Percentiles rank a stretch among this genome's conserved stretches.
Evolutionary conservation across 805 yeast species (phyloP).

Genomic region (Brettanomyces anomalus): DNA sequence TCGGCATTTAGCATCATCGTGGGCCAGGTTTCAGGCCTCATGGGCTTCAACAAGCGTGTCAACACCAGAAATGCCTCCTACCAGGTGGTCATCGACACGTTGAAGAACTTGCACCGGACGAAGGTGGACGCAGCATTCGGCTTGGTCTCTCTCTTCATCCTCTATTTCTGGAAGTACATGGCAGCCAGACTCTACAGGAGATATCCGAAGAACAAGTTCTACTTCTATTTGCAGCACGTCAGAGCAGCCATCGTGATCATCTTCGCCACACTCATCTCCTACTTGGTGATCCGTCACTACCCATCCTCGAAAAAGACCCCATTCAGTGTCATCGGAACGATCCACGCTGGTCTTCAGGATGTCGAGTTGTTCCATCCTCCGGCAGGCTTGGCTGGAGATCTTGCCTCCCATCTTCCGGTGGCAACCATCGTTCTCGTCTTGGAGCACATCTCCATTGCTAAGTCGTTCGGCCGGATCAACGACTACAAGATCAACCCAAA

Average conservation of each 20-base stretch:
- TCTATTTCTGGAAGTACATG: slow-evolving; percentile 61
- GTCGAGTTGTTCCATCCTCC: slow-evolving; percentile 69
- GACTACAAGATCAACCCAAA: slow-evolving; percentile 88
- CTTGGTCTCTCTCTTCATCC: slow-evolving; percentile 58
- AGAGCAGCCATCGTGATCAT: slow-evolving; percentile 78
- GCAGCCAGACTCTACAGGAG: slow-evolving; percentile 54
- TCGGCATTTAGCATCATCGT: slow-evolving; percentile 75
- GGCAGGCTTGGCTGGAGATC: slow-evolving; percentile 41
- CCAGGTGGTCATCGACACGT: slow-evolving; percentile 56
- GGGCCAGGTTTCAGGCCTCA: slow-evolving; percentile 81
- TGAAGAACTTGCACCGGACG: slow-evolving; percentile 62
- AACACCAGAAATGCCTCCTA: slow-evolving; percentile 70
- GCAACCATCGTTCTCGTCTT: slow-evolving; percentile 73
- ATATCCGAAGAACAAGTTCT: slow-evolving; percentile 49
- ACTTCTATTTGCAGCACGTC: slow-evolving; percentile 67
- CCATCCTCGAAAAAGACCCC: slow-evolving; percentile 24
- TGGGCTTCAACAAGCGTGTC: slow-evolving; percentile 64
- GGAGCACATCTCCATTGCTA: slow-evolving; percentile 90
- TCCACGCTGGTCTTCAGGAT: slow-evolving; percentile 74
- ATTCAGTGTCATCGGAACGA: slow-evolving; percentile 60
- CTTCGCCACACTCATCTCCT: slow-evolving; percentile 74
- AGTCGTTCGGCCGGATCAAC: slow-evolving; percentile 87
- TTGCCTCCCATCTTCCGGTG: slow-evolving; percentile 79
- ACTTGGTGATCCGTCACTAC: slow-evolving; percentile 54
- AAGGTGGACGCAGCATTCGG: slow-evolving; percentile 87